Base-by-base conservation (phyloP, 192 early-diverging fungal species). In the Backusella macrospora region DNA sequence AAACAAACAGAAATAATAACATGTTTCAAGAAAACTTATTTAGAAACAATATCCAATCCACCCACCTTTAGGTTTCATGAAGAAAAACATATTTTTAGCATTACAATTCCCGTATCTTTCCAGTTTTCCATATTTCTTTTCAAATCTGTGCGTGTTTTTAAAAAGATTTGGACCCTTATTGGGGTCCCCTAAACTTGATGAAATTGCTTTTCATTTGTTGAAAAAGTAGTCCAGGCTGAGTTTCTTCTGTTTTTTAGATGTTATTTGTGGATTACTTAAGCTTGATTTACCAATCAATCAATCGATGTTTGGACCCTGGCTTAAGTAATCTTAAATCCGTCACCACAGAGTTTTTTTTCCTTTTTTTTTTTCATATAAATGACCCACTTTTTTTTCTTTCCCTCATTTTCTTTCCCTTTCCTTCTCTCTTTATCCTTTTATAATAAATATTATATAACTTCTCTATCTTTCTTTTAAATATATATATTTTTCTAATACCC, bases 21-120 rank as follows among this genome's bases (percentile, higher is more conserved):
- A 59, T 59, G 52, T 59, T 59, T 59, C 52, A 59, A 59, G 52
- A 59, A 59, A 59, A 59, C 52, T 55, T 55, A 55, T 55, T 55
- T 55, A 55, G 52, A 55, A 55, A 55, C 52, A 55, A 55, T 7
- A 49, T 21, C 0, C n/a, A 49, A n/a, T 18, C 0, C 48, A n/a
- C 48, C 21, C 21, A 23, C 26, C 12, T 59, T 59, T 55, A 55
- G 49, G 49, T 55, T 55, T 55, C 49, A 55, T 34, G 2, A 34
- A 2, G 2, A 34, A 34, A 55, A 55, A 23, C 21, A 26, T 21
- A 55, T 10, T n/a, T n/a, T n/a, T 43, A 43, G 10, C 5, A 46
- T 23, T 55, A 10, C 8, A 23, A 55, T 55, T 55, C 49, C 49
- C 49, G 49, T 21, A 10, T 55, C 49, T 55, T 55, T 55, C 49